Evolutionary conservation across 2,329 filamentous ascomycete species (phyloP), one percentile per base, ranked within the genome.

Genomic region (Parastagonospora avenae): DNA sequence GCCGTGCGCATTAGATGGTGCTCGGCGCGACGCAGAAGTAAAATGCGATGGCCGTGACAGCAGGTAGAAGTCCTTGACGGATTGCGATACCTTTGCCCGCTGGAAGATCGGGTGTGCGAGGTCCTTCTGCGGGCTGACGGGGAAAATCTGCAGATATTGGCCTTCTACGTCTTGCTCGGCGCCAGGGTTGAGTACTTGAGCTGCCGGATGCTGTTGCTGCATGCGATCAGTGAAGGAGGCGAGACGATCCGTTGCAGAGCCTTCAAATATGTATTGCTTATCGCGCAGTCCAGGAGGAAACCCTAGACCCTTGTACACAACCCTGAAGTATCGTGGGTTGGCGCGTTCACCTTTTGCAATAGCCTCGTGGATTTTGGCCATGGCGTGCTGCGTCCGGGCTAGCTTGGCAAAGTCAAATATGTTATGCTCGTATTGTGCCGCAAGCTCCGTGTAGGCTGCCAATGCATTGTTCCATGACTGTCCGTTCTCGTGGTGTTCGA

Each of bases 401-500:
- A 99, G 82, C 75, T 99, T 97, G 30, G 88, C 82, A 64, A 96
- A 97, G 74, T 99, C 94, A 72, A 92, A 96, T 0, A 90, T 77
- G 53, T 92, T 96, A 60, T 83, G 85, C 76, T 96, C 92, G 70
- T 97, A 99, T 74, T 97, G 92, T n/a, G 80, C 76, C 41, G 92
- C 90, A 44, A 99, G 85, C 74, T 99, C 93, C 69, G 90, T 89
- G 75, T 99, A 97, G 2, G 91, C 91, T 5, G 86, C 83, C 36
- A 99, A 77, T 1, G 92, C 93, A 71, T 90, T 90, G 64, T 90
- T 89, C 93, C 93, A 97, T 0, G 91, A 91, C 69, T 91, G 88
- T n/a, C 92, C 92, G 53, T 95, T 91, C 68, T 97, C 93, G 59
- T 94, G 97, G 70, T 93, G 83, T 72, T 92, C 92, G 71, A 97